These are phyloP conservation scores for Silybum marianum DNA, from an alignment of 129 eudicot species.

Conservation along the genomic window DNA sequence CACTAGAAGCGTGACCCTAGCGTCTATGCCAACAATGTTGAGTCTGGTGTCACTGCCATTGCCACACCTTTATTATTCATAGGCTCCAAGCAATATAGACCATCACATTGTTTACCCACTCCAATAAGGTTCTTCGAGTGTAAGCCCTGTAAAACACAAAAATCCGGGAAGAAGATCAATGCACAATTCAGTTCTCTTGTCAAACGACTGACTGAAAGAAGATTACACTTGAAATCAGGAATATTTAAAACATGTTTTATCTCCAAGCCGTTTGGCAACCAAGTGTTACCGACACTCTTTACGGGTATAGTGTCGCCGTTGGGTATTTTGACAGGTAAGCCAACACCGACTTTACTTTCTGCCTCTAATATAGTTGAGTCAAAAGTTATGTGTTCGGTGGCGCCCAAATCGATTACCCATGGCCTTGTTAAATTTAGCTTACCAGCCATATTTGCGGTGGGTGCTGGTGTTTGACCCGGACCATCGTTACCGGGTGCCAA, in stretches of 20 bases:
- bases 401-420: background rate
- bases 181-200: background rate
- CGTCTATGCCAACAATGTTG: background rate
- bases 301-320: background rate
- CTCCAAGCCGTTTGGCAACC: background rate
- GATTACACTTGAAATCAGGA: background rate
- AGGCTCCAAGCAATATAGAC: background rate
- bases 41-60: background rate
- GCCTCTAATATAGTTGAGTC: background rate
- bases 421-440: background rate
- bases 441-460: background rate
- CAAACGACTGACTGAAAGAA: background rate
- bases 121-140: slow-evolving; percentile 5
- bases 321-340: background rate
- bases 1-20: too few relatives aligned
- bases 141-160: background rate
- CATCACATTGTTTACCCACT: too few relatives aligned
- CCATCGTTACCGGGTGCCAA: background rate
- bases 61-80: background rate
- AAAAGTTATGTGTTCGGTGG: background rate
- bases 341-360: background rate
- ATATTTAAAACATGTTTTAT: slow-evolving; percentile 1
- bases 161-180: background rate
- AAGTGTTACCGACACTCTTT: slow-evolving; percentile 1
- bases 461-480: background rate